These are phyloP conservation scores for Stentor roeselii DNA, from an alignment of 73 alveolate species.

Conservation along the genomic window DNA sequence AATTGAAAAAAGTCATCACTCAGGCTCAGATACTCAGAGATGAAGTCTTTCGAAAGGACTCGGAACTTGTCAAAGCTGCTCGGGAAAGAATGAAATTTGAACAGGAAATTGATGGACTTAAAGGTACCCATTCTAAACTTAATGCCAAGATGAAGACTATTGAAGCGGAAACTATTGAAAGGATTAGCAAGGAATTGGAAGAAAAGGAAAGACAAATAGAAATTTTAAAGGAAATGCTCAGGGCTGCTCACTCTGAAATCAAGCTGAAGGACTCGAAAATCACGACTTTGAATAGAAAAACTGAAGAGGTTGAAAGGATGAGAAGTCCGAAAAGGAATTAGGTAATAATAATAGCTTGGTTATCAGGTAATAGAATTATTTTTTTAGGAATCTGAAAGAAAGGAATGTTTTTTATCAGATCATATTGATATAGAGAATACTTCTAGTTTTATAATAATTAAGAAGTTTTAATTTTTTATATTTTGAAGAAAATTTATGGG, in stretches of 20 bases:
- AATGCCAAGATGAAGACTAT: conserved; percentile 18
- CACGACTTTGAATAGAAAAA: neutral
- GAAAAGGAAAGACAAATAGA: conserved; percentile 16
- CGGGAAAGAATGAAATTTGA: conserved; percentile 6
- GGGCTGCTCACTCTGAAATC: neutral
- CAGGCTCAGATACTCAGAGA: conserved; percentile 17
- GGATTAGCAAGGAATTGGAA: neutral
- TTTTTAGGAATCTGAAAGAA: too few species aligned
- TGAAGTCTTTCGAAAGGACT: conserved; percentile 5
- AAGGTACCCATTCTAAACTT: neutral
- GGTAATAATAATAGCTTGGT: neutral
- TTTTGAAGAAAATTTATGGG: too few species aligned
- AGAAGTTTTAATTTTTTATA: too few species aligned
- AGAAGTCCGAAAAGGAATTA: neutral
- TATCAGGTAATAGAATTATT: too few species aligned
- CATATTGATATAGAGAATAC: too few species aligned
- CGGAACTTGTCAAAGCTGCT: neutral
- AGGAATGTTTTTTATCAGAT: too few species aligned
- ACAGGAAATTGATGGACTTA: neutral
- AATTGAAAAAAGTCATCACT: neutral
- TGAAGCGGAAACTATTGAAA: neutral
- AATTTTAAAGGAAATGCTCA: conserved; percentile 2
- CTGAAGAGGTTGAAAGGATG: neutral
- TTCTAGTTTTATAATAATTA: too few species aligned
- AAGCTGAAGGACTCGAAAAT: neutral